A percentile compares a stretch with the other conserved stretches of the same genome.
Conservation (phyloP, 345 rosid genomes). For the Citrus inodora region DNA sequence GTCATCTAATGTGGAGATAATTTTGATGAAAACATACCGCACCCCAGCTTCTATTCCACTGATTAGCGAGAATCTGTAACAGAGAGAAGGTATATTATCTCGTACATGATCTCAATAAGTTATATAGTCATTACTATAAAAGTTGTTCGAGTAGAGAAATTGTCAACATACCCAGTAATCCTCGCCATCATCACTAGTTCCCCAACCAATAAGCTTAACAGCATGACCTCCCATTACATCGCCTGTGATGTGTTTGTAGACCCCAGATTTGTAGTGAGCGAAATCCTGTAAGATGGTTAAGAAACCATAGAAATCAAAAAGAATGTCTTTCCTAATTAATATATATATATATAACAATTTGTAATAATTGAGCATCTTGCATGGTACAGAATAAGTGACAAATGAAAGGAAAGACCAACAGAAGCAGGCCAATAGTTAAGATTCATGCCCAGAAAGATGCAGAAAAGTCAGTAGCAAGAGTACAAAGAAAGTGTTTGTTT, state of each 20-base stretch:
- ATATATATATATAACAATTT: no score
- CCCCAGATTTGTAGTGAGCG: constrained; percentile 94
- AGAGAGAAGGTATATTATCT: constrained; percentile 6
- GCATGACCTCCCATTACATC: constrained; percentile 83
- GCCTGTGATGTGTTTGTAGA: constrained; percentile 81
- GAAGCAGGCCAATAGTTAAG: neutral
- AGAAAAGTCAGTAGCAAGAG: constrained; percentile 3
- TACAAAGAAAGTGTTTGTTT: neutral
- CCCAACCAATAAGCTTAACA: constrained; percentile 97
- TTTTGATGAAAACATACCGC: constrained; percentile 52
- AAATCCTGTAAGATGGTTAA: constrained; percentile 56
- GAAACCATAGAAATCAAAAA: constrained; percentile 1
- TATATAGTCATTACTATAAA: neutral
- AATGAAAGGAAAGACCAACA: neutral
- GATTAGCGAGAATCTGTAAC: constrained; percentile 86
- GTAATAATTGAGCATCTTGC: neutral
- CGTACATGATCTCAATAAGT: neutral
- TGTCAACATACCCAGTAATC: constrained; percentile 78
- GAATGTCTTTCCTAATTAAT: neutral
- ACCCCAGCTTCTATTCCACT: constrained; percentile 95
- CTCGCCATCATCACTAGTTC: constrained; percentile 75
- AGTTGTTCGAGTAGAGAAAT: neutral
- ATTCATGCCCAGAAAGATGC: neutral
- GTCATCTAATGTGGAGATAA: neutral
- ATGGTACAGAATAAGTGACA: neutral